Conservation (phyloP, 306 rosid species). For the Quercus glauca region DNA sequence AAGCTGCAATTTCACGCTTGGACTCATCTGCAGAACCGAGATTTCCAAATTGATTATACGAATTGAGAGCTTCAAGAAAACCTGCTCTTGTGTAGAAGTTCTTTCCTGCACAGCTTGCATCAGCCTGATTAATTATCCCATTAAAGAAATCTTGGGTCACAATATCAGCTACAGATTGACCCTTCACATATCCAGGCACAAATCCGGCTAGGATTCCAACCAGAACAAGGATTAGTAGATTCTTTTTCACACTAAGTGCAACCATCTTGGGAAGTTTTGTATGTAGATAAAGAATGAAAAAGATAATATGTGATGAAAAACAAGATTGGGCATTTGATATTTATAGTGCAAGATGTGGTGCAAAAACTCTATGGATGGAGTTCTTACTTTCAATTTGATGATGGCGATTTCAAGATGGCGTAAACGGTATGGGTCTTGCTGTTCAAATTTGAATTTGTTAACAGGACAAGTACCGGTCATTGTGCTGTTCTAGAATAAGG, state of each 20-base stretch:
- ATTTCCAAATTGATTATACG: conserved; percentile 44
- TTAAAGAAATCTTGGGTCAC: conserved; percentile 53
- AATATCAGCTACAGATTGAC: conserved; percentile 46
- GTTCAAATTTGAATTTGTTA: too few relatives aligned
- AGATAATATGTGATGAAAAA: not conserved
- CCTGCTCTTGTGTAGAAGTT: conserved; percentile 48
- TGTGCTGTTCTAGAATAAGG: too few relatives aligned
- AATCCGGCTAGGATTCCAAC: conserved; percentile 6
- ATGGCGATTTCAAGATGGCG: too few relatives aligned
- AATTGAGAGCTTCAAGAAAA: conserved; percentile 52
- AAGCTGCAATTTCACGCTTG: conserved; percentile 75
- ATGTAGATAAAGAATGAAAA: not conserved
- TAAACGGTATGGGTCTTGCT: too few relatives aligned
- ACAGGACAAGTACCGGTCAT: too few relatives aligned
- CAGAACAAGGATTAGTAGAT: not conserved
- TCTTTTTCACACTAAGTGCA: not conserved
- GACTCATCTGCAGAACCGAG: conserved; percentile 44
- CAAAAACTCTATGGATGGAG: not conserved
- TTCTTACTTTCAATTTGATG: too few relatives aligned
- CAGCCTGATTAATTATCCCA: conserved; percentile 52
- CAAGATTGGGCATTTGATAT: not conserved
- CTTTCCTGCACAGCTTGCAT: conserved; percentile 48
- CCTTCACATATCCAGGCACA: conserved; percentile 2
- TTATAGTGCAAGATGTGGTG: not conserved
- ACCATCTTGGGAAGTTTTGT: not conserved